Percentiles rank a stretch among this genome's conserved stretches.
Conservation (phyloP, 768 basidiomycete genomes). For the Mycena leptocephala region DNA sequence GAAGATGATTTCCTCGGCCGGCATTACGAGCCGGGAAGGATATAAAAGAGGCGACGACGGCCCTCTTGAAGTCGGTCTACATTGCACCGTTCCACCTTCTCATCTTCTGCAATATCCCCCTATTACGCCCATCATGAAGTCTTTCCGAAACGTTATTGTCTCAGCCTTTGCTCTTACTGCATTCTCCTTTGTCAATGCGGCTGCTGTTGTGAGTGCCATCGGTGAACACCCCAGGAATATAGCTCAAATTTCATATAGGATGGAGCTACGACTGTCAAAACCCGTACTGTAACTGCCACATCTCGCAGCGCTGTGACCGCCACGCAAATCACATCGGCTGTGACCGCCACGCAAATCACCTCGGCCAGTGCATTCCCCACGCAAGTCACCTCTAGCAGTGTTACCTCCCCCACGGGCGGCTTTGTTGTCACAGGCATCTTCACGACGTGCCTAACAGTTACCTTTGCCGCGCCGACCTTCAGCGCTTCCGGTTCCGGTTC, state of each 20-base stretch:
- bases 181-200: neutral
- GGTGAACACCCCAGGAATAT: neutral
- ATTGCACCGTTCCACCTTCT: neutral
- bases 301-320: too few relatives aligned
- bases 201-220: neutral
- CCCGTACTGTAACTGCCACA: too few relatives aligned
- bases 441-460: neutral
- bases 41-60: neutral
- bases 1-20: too few relatives aligned
- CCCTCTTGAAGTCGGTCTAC: neutral
- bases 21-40: neutral
- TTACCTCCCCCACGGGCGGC: neutral
- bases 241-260: too few relatives aligned
- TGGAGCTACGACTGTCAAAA: too few relatives aligned
- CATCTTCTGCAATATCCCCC: neutral
- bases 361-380: too few relatives aligned
- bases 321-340: too few relatives aligned
- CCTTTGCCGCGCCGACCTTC: neutral
- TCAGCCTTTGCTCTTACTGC: neutral
- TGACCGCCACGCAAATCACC: too few relatives aligned
- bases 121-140: neutral
- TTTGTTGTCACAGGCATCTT: neutral
- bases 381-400: neutral
- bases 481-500: too few relatives aligned
- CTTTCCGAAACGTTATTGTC: neutral